Base-by-base conservation (phyloP, 805 yeast genomes). In the Saturnispora hagleri region DNA sequence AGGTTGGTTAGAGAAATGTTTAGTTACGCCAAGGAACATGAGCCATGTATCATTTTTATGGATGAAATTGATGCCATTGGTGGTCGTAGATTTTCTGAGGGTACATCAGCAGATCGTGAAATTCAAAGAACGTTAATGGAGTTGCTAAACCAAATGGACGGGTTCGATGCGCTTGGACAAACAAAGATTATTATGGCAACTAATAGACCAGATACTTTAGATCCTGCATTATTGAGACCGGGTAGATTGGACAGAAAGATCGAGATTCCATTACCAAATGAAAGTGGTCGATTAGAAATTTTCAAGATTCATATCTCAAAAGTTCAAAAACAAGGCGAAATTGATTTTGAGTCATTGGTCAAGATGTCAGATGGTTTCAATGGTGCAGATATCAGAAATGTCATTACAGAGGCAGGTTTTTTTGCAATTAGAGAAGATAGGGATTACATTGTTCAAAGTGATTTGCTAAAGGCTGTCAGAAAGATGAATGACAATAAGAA, bases 41-140 rank as follows among this genome's bases (percentile, higher is more conserved):
- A 87, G 15, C 73, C 95, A 59, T 99, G 93, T 68, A 91, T 91
- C 58, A 91, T 91, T 62, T 93, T 91, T 51, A 93, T 91, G 66
- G 99, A 91, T 72, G 99, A 91, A 69, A 77, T 91, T 71, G 99
- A 91, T 70, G 95, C 98, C 42, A 95, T 93, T n/a, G 93, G 93
- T 76, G 93, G 93, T 69, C 97, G 93, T 72, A 87, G 99, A 80
- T 99, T 99, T 43, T 84, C 95, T 56, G 99, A 91, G 65, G 97
- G 98, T 53, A 93, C 99, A 0, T 98, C 98, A 55, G 99, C 93
- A 43, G 98, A 97, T 40, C 98, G 93, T 70, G 91, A 96, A 58
- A 98, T 91, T 34, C 99, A 99, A 24, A 99, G 99, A 62, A 93
- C 99, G 98, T 91, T 53, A 93, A 91, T 73, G 98, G 0, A 93